Base-by-base conservation (phyloP, 805 yeast genomes). In the Wickerhamiella alocasiicola region DNA sequence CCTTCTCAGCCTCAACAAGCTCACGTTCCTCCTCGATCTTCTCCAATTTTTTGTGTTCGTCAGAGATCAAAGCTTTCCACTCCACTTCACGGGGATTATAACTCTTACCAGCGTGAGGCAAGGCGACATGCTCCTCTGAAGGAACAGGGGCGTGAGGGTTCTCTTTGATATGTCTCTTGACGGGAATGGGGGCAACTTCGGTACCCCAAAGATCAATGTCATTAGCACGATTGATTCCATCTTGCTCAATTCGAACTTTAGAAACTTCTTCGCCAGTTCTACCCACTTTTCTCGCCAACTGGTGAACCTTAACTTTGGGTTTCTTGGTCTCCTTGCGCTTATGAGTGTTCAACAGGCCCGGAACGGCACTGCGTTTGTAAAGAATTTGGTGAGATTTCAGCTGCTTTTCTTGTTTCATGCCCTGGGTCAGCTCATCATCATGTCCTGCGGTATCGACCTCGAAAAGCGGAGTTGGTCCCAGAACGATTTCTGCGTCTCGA, bases 71-170 rank as follows among this genome's bases (percentile, higher is more conserved):
- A 15, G 59, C 61, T 51, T 75, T 74, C 98, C 98, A 91, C 20
- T 81, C 74, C 42, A 78, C 80, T 48, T 77, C 65, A 9, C 88
- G 70, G 19, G 98, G 98, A 56, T 91, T 91, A 56, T 84, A 91
- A 2, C 97, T 87, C 57, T 80, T 81, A 42, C 97, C 97, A 2
- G 78, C 91, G 51, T 78, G 78, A 9, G 94, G 85, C 3, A 76
- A 43, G 2, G 50, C 58, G 3, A 65, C 62, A 1, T 66, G 57
- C 21, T 40, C 31, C 1, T 53, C 38, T 6, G 43, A 48, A 9
- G 47, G 49, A 17, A 51, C n/a, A 3, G 52, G 49, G 1, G 55
- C 49, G 31, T 51, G 50, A 3, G 54, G 54, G 15, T 21, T 41
- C 9, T 32, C 30, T 7, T 23, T 24, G n/a, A 36, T 28, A 13